These are phyloP conservation scores for Calycina herbarum DNA, from an alignment of 2,329 filamentous ascomycete genomes.

Conservation along the genomic window DNA sequence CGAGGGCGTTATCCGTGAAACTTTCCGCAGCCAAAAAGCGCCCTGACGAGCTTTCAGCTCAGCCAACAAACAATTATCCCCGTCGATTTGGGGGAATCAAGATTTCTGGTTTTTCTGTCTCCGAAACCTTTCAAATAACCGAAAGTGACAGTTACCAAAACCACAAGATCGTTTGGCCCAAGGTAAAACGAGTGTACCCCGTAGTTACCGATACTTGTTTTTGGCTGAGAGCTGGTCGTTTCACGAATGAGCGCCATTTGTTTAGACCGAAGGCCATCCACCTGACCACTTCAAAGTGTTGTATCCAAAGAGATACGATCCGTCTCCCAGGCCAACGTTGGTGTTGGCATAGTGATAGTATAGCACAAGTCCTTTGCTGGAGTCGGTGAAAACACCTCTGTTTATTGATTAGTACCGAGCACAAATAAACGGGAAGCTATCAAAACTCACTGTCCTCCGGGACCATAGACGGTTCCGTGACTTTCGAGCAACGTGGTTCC, in stretches of 20 bases:
- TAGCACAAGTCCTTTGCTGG: slow-evolving; percentile 51
- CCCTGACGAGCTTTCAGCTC: not conserved
- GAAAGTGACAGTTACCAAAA: not conserved
- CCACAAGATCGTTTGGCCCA: not conserved
- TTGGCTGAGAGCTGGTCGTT: not conserved
- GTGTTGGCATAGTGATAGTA: slow-evolving; percentile 65
- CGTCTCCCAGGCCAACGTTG: slow-evolving; percentile 51
- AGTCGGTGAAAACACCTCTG: slow-evolving; percentile 56
- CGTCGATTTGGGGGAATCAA: too few relatives aligned
- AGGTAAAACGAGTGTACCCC: not conserved
- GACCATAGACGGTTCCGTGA: slow-evolving; percentile 62
- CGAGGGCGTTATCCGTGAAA: not conserved
- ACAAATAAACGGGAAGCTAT: not conserved
- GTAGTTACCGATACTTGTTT: not conserved
- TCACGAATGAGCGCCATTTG: not conserved
- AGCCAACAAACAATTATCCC: not conserved
- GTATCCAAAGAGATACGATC: slow-evolving; percentile 48
- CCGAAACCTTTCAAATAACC: not conserved
- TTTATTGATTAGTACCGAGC: not conserved
- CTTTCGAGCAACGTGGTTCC: slow-evolving; percentile 61
- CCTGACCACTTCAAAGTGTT: slow-evolving; percentile 44
- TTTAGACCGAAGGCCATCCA: slow-evolving; percentile 47
- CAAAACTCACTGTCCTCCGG: slow-evolving; percentile 55
- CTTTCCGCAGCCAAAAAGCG: not conserved
- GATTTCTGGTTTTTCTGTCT: not conserved